phyloP scores from a whole-genome alignment of 2,329 filamentous ascomycete species.

The Calonectria pseudoturangicola region DNA sequence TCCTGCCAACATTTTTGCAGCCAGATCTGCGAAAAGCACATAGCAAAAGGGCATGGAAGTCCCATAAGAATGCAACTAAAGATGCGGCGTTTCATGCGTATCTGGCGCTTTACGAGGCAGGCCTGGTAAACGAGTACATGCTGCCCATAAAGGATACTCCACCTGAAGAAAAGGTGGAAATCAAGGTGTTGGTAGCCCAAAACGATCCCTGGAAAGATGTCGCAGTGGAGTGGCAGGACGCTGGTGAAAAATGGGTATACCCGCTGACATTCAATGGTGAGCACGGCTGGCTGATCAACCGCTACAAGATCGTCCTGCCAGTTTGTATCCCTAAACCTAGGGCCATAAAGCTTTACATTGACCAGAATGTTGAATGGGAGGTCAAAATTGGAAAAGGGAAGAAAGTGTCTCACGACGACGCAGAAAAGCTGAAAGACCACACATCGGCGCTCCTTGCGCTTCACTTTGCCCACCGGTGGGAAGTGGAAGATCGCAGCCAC shows the following conservation, averaged over 20 bases:
- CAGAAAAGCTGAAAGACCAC: slow-evolving; percentile 61
- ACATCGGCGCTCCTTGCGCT: slow-evolving; percentile 67
- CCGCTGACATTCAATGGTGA: slow-evolving; percentile 60
- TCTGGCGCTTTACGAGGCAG: slow-evolving; percentile 78
- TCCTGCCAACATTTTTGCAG: slow-evolving; percentile 83
- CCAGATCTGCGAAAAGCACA: slow-evolving; percentile 54
- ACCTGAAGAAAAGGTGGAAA: slow-evolving; percentile 60
- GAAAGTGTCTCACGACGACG: slow-evolving; percentile 46
- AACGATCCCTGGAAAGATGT: slow-evolving; percentile 69
- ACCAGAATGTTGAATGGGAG: slow-evolving; percentile 59
- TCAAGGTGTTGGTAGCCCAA: slow-evolving; percentile 60
- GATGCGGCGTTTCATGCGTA: slow-evolving; percentile 92
- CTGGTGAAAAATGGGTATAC: slow-evolving; percentile 51
- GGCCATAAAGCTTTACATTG: slow-evolving; percentile 64
- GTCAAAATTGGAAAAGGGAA: slow-evolving; percentile 49
- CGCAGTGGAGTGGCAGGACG: slow-evolving; percentile 64
- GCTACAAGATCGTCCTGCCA: slow-evolving; percentile 68
- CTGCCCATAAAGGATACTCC: slow-evolving; percentile 76
- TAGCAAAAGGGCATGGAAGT: slow-evolving; percentile 73
- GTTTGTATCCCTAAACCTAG: slow-evolving; percentile 61
- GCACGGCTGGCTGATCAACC: slow-evolving; percentile 54
- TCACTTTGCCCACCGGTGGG: slow-evolving; percentile 69
- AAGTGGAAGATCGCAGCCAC: slow-evolving; percentile 61
- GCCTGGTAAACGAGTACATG: slow-evolving; percentile 85
- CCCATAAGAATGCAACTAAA: slow-evolving; percentile 82